Evolutionary conservation across 2,329 filamentous ascomycete genomes (phyloP).

Genomic region (Claviceps fusiformis): DNA sequence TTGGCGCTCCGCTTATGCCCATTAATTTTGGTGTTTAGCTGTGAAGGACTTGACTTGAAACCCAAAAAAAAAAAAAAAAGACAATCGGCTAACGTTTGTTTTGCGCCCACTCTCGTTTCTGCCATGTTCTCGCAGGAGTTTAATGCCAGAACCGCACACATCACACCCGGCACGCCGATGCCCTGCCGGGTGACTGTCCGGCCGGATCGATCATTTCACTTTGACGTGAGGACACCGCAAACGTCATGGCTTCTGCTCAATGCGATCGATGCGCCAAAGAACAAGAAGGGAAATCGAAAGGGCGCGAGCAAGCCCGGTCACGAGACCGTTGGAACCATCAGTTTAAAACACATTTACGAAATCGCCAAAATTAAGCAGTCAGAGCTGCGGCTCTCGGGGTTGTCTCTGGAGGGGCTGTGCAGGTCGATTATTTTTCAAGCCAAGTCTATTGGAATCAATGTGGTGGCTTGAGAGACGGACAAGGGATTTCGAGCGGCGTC

Average conservation of each 20-base stretch:
- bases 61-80: too few relatives aligned
- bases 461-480: slow-evolving; percentile 41
- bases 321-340: slow-evolving; percentile 72
- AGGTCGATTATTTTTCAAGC: slow-evolving; percentile 61
- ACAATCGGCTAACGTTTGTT: slow-evolving; percentile 8
- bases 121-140: slow-evolving; percentile 55
- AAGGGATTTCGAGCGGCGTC: neutral
- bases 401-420: slow-evolving; percentile 58
- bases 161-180: slow-evolving; percentile 69
- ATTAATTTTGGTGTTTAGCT: too few relatives aligned
- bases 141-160: slow-evolving; percentile 84
- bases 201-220: slow-evolving; percentile 82
- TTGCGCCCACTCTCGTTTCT: neutral
- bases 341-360: slow-evolving; percentile 91
- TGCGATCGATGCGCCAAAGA: slow-evolving; percentile 59
- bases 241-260: slow-evolving; percentile 81
- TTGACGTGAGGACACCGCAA: slow-evolving; percentile 88
- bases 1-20: too few relatives aligned
- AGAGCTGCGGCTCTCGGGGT: slow-evolving; percentile 59
- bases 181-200: slow-evolving; percentile 85
- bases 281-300: slow-evolving; percentile 64
- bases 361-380: slow-evolving; percentile 92
- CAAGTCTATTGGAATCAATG: slow-evolving; percentile 60
- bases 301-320: slow-evolving; percentile 64
- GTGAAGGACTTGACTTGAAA: too few relatives aligned